Percentiles rank a stretch among this genome's conserved stretches.
Conservation (phyloP, 345 rosid genomes). For the Triadica sebifera region DNA sequence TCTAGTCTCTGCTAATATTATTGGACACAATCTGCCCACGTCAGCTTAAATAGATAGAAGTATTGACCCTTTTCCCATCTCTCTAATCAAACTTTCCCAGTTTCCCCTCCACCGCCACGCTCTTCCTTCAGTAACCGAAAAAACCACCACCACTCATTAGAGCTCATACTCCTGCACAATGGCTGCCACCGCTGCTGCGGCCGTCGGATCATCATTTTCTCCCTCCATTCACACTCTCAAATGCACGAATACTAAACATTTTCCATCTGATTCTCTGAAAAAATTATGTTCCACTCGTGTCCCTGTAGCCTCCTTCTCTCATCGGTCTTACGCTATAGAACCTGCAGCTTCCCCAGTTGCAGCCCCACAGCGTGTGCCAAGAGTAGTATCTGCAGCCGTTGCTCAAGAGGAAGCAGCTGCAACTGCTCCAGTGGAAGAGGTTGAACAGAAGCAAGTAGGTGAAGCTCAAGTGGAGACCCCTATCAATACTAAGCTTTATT, state of each 20-base stretch:
- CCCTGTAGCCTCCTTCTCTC: constrained; percentile 6
- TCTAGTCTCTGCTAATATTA: neutral
- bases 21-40: constrained; percentile 40
- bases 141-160: constrained; percentile 10
- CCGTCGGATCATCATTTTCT: constrained; percentile 42
- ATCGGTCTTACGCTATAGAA: constrained; percentile 13
- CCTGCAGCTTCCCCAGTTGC: neutral
- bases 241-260: constrained; percentile 34
- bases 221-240: constrained; percentile 41
- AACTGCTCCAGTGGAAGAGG: constrained; percentile 20
- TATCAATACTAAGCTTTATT: constrained; percentile 74
- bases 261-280: constrained; percentile 12
- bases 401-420: constrained; percentile 44
- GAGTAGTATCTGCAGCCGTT: constrained; percentile 43
- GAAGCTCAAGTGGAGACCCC: constrained; percentile 21
- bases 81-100: neutral
- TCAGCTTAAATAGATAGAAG: constrained; percentile 17
- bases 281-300: constrained; percentile 23
- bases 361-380: constrained; percentile 32
- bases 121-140: constrained; percentile 9
- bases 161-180: too few species aligned
- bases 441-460: constrained; percentile 10
- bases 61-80: neutral
- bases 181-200: constrained; percentile 46
- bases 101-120: neutral